phyloP scores from a whole-genome alignment of 2,329 filamentous ascomycete species.

The Trichoderma guizhouense region DNA sequence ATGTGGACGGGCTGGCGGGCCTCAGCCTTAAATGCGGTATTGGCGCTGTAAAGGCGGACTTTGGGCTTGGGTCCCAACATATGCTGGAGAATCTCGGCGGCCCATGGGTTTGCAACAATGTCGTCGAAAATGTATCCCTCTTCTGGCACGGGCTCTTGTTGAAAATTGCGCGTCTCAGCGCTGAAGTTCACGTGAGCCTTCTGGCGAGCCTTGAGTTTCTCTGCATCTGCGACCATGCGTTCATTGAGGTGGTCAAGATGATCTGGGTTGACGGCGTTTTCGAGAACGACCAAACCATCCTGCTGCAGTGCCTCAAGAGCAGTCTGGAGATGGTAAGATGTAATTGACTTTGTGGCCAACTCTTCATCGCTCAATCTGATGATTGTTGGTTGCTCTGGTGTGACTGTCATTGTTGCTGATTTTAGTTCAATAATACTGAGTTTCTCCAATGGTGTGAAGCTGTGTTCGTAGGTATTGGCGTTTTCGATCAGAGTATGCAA shows the following conservation, averaged over 20 bases:
- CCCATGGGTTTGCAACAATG: not conserved
- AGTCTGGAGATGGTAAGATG: not conserved
- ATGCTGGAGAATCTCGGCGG: too few species aligned
- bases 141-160: not conserved
- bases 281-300: not conserved
- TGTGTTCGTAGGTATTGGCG: too few species aligned
- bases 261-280: not conserved
- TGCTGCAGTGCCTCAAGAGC: not conserved
- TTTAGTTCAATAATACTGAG: too few species aligned
- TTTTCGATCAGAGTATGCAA: too few species aligned
- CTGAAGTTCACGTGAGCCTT: not conserved
- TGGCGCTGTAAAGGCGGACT: not conserved
- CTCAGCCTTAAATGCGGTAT: not conserved
- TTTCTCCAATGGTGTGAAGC: too few species aligned
- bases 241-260: not conserved
- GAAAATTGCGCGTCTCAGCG: not conserved
- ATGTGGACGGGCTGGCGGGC: not conserved
- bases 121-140: not conserved
- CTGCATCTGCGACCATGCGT: not conserved
- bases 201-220: not conserved
- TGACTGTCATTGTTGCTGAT: too few species aligned
- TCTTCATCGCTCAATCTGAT: conserved; percentile 1
- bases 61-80: too few species aligned
- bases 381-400: not conserved
- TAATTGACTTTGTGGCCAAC: not conserved